Evolutionary conservation across 768 basidiomycete genomes (phyloP).

Genomic region (Leucocoprinus birnbaumii): DNA sequence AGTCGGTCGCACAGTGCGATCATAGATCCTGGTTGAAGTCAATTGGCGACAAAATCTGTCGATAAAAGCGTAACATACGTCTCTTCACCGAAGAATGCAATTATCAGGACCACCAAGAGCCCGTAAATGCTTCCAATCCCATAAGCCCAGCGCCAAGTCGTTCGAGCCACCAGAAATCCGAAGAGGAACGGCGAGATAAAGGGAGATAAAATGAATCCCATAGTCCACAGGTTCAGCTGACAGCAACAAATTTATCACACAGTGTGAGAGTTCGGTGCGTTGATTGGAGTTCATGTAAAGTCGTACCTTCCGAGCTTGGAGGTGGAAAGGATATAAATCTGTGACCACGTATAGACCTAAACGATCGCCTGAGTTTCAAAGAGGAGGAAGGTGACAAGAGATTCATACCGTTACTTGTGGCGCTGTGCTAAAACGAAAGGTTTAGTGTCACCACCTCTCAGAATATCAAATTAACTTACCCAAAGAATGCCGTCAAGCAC

Average conservation of each 20-base stretch:
- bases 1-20: constrained; percentile 41
- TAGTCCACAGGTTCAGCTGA: constrained; percentile 54
- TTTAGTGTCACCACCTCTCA: background rate
- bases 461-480: constrained; percentile 24
- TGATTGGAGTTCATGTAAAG: background rate
- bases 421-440: background rate
- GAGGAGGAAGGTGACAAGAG: background rate
- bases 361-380: background rate
- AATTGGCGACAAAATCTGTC: constrained; percentile 41
- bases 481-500: constrained; percentile 57
- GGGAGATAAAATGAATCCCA: constrained; percentile 63
- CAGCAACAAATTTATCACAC: background rate
- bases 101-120: constrained; percentile 50
- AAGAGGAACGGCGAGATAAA: constrained; percentile 65
- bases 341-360: constrained; percentile 58
- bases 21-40: constrained; percentile 46
- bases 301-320: constrained; percentile 61
- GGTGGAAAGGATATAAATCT: constrained; percentile 67
- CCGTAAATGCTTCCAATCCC: constrained; percentile 65
- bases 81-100: constrained; percentile 62
- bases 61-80: constrained; percentile 40
- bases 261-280: background rate
- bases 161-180: constrained; percentile 63
- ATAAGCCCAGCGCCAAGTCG: constrained; percentile 65
- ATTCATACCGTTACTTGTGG: constrained; percentile 10